Base-by-base conservation (phyloP, 78 protist species). In the Polysphondylium violaceum region DNA sequence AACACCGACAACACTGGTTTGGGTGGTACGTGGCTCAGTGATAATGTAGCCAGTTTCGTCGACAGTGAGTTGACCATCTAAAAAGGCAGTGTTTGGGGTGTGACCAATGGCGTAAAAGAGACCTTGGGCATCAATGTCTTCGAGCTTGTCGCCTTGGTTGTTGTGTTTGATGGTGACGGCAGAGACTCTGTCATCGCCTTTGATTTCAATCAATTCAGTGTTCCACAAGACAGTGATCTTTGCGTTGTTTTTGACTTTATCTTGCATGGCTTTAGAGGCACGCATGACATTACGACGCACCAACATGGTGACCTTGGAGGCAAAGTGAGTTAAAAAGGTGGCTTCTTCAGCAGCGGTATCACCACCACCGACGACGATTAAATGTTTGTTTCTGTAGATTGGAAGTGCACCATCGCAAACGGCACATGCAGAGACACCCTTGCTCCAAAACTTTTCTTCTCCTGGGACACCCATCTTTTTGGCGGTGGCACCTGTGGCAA, bases 61-160 rank as follows among this genome's bases (percentile, higher is more conserved):
- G 31, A 61, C n/a, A n/a, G 40, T 56, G 58, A 95, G n/a, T 71
- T 87, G 88, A 16, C 86, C 94, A 38, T 86, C 17, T 19, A 97
- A 25, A 73, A 94, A 77, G n/a, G 64, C 95, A 3, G 97, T 74
- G 63, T 96, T 96, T 71, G 98, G 98, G 1, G 27, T 43, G 86
- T 96, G 98, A 31, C 98, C 98, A 41, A 97, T 96, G 47, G 98
- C 98, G 12, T 88, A 78, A 63, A 97, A 97, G n/a, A 95, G 56
- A 14, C 97, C 97, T 56, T 53, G 53, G 1, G 78, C 90, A 1
- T 23, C 91, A 11, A 91, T 33, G 12, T 29, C 71, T 17, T 5
- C 0, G n/a, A n/a, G n/a, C 5, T 6, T 27, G 14, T 56, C 89
- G 1, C 27, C 60, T 27, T 71, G 64, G 12, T 51, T 29, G 65